Evolutionary conservation across 495 filamentous ascomycete species (phyloP).

Genomic region (Aspergillus baeticus): DNA sequence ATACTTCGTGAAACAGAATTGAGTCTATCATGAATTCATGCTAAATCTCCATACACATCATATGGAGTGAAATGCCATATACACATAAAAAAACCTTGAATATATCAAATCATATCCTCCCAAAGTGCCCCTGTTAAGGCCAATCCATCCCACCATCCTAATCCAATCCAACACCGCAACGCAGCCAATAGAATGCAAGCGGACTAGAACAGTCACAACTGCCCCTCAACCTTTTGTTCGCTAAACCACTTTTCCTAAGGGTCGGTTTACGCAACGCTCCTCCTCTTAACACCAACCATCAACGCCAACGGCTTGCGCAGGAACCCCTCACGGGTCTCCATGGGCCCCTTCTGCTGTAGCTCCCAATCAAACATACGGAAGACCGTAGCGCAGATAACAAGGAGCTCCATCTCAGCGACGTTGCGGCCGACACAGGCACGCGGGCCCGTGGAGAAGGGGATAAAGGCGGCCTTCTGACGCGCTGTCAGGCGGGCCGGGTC

Average conservation of each 20-base stretch:
- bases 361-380: constrained; percentile 74
- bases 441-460: constrained; percentile 83
- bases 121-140: too few relatives aligned
- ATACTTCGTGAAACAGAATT: background rate
- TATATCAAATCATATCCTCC: too few relatives aligned
- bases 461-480: constrained; percentile 74
- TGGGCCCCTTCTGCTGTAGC: constrained; percentile 60
- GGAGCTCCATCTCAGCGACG: constrained; percentile 92
- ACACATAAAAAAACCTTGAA: too few relatives aligned
- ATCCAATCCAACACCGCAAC: background rate
- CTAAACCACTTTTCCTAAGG: too few relatives aligned
- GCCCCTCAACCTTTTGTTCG: too few relatives aligned
- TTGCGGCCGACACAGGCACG: constrained; percentile 81
- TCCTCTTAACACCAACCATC: constrained; percentile 62
- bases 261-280: background rate
- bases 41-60: background rate
- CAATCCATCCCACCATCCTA: background rate
- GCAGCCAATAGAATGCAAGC: background rate
- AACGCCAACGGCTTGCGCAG: constrained; percentile 81
- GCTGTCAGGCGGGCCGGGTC: constrained; percentile 48
- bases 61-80: background rate
- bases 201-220: too few relatives aligned
- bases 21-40: background rate
- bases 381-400: constrained; percentile 74
- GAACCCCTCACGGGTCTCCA: constrained; percentile 87